phyloP scores from a whole-genome alignment of 2,329 filamentous ascomycete genomes.

The Pseudofabraea citricarpa region DNA sequence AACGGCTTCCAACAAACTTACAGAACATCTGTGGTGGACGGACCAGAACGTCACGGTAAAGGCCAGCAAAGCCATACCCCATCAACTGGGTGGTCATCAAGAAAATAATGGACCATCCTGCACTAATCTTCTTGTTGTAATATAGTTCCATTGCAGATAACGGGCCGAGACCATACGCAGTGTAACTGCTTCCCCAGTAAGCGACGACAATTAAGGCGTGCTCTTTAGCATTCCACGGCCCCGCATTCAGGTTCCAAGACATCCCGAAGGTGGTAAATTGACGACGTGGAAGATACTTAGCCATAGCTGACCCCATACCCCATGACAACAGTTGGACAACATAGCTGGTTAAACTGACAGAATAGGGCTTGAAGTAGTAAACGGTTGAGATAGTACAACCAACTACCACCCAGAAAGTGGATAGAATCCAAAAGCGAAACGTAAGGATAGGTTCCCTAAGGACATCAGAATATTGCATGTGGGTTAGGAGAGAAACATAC shows the following conservation, averaged over 20 bases:
- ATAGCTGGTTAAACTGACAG: slow-evolving; percentile 21
- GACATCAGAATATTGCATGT: neutral
- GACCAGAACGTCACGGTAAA: slow-evolving; percentile 26
- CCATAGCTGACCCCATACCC: slow-evolving; percentile 27
- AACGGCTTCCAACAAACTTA: too few species aligned
- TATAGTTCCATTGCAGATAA: slow-evolving; percentile 25
- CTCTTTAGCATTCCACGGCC: slow-evolving; percentile 27
- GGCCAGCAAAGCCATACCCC: slow-evolving; percentile 25
- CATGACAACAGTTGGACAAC: slow-evolving; percentile 28
- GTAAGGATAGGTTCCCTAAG: slow-evolving; percentile 27
- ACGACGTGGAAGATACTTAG: slow-evolving; percentile 21
- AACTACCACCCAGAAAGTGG: slow-evolving; percentile 27
- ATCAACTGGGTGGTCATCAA: slow-evolving; percentile 27
- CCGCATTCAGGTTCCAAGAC: slow-evolving; percentile 28
- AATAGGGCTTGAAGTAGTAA: slow-evolving; percentile 30
- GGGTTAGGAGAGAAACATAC: slow-evolving; percentile 9
- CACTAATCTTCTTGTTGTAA: slow-evolving; percentile 20
- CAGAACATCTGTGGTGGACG: slow-evolving; percentile 27
- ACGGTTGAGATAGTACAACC: slow-evolving; percentile 27
- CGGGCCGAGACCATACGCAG: slow-evolving; percentile 26
- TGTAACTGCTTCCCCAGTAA: slow-evolving; percentile 19
- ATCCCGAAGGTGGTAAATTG: slow-evolving; percentile 21
- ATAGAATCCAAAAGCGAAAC: slow-evolving; percentile 27
- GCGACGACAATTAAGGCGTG: neutral
- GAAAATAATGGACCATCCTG: slow-evolving; percentile 25